Evolutionary conservation across 108 stramenopile genomes (phyloP).

Genomic region (Nannochloropsis salina): DNA sequence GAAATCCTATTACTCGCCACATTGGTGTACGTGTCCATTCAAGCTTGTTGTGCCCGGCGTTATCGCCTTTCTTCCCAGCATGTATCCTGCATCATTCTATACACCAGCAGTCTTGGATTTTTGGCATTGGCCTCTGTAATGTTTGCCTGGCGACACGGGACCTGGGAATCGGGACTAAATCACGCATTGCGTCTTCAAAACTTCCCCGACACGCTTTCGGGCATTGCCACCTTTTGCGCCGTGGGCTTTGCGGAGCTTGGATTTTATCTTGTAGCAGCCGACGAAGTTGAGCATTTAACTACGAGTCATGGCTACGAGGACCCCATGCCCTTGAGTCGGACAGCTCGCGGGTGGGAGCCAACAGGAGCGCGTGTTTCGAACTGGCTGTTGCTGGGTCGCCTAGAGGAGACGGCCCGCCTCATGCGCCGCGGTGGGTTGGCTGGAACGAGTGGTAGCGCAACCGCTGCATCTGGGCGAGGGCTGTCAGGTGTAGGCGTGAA

Average conservation of each 20-base stretch:
- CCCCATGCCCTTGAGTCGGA: not conserved
- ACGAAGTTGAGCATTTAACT: not conserved
- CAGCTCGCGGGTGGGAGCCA: slow-evolving; percentile 11
- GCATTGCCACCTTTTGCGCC: not conserved
- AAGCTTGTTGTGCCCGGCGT: not conserved
- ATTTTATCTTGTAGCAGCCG: not conserved
- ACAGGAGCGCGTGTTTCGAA: not conserved
- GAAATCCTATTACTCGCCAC: not conserved
- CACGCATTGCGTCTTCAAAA: slow-evolving; percentile 6
- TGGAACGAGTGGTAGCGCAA: not conserved
- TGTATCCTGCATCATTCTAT: not conserved
- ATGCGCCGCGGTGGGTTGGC: not conserved
- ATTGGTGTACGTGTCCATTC: not conserved
- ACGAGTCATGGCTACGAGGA: slow-evolving; percentile 5
- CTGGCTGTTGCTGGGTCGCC: not conserved
- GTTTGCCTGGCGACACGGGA: not conserved
- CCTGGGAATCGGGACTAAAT: not conserved
- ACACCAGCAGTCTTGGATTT: not conserved
- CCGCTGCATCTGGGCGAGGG: not conserved
- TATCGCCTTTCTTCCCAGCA: not conserved
- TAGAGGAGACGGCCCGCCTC: not conserved
- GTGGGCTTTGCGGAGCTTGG: not conserved
- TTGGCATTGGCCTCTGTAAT: not conserved
- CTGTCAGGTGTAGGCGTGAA: not conserved
- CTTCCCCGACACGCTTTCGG: not conserved